These are phyloP conservation scores for Dendrobium chrysotoxum DNA, from an alignment of 106 monocot genomes.

Conservation along the genomic window DNA sequence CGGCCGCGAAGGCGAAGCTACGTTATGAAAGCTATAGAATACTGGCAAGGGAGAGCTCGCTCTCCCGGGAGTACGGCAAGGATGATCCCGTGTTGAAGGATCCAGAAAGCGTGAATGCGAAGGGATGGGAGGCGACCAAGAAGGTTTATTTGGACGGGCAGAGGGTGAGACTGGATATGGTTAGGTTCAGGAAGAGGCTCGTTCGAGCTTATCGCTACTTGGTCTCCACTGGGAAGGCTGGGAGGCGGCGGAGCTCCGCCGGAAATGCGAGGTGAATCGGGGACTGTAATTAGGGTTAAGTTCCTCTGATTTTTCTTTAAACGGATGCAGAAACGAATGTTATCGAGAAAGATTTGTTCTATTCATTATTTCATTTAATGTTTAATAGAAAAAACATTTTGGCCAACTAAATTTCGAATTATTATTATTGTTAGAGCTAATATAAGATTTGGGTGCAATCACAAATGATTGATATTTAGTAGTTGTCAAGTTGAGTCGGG, in stretches of 20 bases:
- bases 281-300: not conserved
- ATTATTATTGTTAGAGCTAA: no score
- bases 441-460: no score
- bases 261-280: not conserved
- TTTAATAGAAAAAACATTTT: no score
- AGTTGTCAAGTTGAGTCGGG: no score
- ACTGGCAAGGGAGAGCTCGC: conserved; percentile 49
- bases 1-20: conserved; percentile 42
- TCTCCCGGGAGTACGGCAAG: conserved; percentile 31
- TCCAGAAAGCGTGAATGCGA: conserved; percentile 39
- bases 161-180: conserved; percentile 50
- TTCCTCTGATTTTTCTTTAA: not conserved
- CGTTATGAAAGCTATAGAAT: conserved; percentile 41
- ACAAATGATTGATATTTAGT: no score
- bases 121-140: conserved; percentile 64
- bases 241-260: not conserved
- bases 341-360: not conserved
- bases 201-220: conserved; percentile 15
- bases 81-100: conserved; percentile 37
- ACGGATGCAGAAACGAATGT: not conserved
- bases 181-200: conserved; percentile 24
- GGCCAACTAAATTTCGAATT: no score
- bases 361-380: not conserved
- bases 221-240: not conserved
- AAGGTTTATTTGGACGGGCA: conserved; percentile 55